A percentile compares a stretch with the other conserved stretches of the same genome.
phyloP scores from a whole-genome alignment of 2,329 filamentous ascomycete genomes.

The Colletotrichum sp. region DNA sequence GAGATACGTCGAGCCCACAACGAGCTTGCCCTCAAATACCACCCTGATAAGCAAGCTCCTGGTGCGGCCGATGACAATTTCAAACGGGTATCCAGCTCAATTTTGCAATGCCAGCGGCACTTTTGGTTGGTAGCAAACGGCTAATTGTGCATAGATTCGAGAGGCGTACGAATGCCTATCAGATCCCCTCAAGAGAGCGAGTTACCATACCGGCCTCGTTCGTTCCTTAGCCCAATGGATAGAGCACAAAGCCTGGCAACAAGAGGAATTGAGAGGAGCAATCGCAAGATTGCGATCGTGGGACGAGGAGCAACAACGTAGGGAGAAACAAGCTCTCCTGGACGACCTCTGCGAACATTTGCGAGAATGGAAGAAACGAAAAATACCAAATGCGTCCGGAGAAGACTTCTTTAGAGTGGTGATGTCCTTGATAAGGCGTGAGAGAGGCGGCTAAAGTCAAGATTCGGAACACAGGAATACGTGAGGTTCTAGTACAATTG shows the following conservation, averaged over 20 bases:
- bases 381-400: not conserved
- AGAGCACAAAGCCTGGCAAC: not conserved
- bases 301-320: not conserved
- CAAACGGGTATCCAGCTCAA: not conserved
- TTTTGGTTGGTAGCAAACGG: rapidly evolving
- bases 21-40: not conserved
- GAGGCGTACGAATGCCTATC: not conserved
- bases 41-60: not conserved
- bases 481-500: too few species aligned
- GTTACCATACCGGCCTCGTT: too few species aligned
- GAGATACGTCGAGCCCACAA: not conserved
- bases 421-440: not conserved
- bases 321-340: rapidly evolving
- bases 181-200: not conserved
- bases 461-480: too few species aligned
- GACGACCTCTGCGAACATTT: not conserved
- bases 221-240: too few species aligned
- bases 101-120: not conserved
- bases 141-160: not conserved
- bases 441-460: not conserved
- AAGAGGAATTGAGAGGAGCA: not conserved
- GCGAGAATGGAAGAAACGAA: not conserved
- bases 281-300: not conserved
- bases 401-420: rapidly evolving
- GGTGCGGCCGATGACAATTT: not conserved